Conservation (phyloP, 257 asterid genomes). For the Solanum phureja region DNA sequence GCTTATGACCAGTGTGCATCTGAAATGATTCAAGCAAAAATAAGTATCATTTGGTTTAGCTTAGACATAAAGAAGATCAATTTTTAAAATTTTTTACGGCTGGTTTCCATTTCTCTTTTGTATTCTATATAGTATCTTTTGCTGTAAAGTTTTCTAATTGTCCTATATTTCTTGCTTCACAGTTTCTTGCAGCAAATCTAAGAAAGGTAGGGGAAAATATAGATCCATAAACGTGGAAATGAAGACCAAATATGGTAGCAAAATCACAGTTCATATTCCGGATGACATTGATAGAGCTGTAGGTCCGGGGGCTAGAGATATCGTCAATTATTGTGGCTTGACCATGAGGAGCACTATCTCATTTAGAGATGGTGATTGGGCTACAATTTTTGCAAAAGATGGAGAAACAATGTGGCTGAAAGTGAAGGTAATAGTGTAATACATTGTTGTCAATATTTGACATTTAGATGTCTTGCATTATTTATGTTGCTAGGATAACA, state of each 20-base stretch:
- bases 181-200: neutral
- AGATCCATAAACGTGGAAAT: neutral
- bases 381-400: neutral
- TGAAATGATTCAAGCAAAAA: neutral
- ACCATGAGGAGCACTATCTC: neutral
- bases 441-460: neutral
- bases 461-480: neutral
- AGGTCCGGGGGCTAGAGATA: conserved; percentile 1
- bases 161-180: neutral
- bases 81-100: neutral
- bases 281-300: conserved; percentile 1
- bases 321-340: conserved; percentile 1
- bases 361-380: neutral
- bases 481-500: neutral
- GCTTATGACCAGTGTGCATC: neutral
- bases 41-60: neutral
- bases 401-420: neutral
- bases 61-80: neutral
- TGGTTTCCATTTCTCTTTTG: neutral
- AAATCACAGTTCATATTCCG: neutral
- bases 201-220: conserved; percentile 2
- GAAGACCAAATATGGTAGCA: neutral
- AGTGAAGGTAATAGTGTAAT: neutral
- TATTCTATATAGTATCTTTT: neutral
- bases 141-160: neutral